Conservation (phyloP, 495 filamentous ascomycete species). For the Penicillium coprophilum region DNA sequence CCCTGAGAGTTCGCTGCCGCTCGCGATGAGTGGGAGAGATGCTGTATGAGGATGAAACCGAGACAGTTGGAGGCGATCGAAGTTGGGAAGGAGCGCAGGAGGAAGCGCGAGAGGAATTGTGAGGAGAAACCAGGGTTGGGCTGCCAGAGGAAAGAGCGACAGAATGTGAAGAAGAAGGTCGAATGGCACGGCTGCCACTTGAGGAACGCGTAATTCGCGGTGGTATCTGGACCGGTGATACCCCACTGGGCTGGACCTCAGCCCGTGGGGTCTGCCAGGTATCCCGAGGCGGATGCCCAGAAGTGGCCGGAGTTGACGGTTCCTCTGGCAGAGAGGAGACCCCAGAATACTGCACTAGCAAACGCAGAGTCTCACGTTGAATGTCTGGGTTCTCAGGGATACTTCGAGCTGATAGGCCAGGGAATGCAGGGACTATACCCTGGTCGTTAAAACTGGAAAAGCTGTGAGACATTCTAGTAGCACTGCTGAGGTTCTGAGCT, state of each 20-base stretch:
- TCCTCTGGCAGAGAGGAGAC: neutral
- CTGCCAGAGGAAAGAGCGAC: neutral
- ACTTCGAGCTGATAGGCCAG: constrained; percentile 5
- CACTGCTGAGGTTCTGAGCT: neutral
- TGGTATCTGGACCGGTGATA: neutral
- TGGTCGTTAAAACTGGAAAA: neutral
- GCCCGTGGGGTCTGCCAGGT: neutral
- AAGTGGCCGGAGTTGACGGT: neutral
- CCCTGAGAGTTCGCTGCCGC: constrained; percentile 8
- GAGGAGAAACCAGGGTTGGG: neutral
- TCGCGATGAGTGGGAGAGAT: neutral
- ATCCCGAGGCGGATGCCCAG: neutral
- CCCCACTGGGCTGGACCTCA: neutral
- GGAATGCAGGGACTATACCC: constrained; percentile 7
- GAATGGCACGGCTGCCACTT: neutral
- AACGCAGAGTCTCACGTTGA: constrained; percentile 4
- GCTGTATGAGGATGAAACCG: neutral
- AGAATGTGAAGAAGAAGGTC: neutral
- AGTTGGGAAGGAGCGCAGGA: neutral
- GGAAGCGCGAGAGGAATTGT: neutral
- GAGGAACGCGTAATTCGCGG: too few species aligned
- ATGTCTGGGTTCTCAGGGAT: constrained; percentile 9
- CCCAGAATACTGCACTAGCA: constrained; percentile 3
- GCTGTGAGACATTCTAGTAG: neutral
- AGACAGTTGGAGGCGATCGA: neutral